Evolutionary conservation across 2,329 filamentous ascomycete species (phyloP), one percentile per base, ranked within the genome.

Genomic region (Aspergillus neoniger): DNA sequence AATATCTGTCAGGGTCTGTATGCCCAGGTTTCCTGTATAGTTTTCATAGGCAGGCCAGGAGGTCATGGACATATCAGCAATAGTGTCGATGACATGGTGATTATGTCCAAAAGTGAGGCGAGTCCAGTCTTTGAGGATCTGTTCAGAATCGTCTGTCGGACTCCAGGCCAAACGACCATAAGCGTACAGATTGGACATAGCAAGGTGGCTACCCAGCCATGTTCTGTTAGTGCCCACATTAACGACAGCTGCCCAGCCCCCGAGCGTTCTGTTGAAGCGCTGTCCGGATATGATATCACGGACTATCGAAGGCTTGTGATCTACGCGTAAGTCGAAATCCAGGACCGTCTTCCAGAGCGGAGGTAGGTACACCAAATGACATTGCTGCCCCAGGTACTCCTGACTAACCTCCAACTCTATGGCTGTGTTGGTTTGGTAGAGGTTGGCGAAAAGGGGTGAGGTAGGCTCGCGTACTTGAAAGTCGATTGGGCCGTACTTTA

Each of bases 401-500:
- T 90, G 88, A 0, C 83, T 82, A 17, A 91, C 81, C 69, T 90
- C 82, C 2, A 91, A 78, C 71, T 91, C 88, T 39, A 91, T 85
- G 0, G 86, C 85, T 10, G 72, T 76, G 49, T 72, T 80, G 0
- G 81, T 83, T 4, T 82, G 70, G 43, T 67, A 71, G 6, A 85
- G 67, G 49, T 82, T 79, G 5, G 80, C 81, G 63, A 91, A 90
- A 1, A 91, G 75, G 0, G 89, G 88, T 4, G 85, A 89, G 1
- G 82, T 75, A 1, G 88, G 85, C 70, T 91, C 88, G 38, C 88
- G 83, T 10, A 90, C 86, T 67, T 91, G 88, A 72, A 91, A 91
- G 69, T 91, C 88, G 61, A 91, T 91, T 0, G 88, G 88, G 0
- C 89, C 88, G 63, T 88, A 90, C 73, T 91, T 91, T 74, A 91